Conservation (phyloP, 2,329 filamentous ascomycete genomes). For the Mollisiaceae sp. region DNA sequence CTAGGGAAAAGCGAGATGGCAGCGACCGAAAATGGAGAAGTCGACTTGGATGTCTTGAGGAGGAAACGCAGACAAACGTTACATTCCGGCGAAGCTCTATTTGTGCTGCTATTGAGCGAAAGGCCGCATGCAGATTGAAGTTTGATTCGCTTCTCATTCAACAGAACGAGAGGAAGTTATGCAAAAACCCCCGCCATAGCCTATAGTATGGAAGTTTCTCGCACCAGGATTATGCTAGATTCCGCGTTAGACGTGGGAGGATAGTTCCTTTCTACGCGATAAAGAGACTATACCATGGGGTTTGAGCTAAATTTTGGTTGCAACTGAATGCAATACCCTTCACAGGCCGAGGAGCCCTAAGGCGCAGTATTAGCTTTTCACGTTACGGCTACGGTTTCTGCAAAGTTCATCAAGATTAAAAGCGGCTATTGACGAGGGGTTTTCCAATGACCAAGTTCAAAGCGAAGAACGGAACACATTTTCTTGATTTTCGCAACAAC, state of each 20-base stretch:
- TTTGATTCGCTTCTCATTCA: slow-evolving; percentile 24
- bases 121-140: slow-evolving; percentile 16
- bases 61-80: slow-evolving; percentile 10
- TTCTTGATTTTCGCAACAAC: too few relatives aligned
- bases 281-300: not conserved
- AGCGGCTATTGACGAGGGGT: too few relatives aligned
- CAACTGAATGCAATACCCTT: not conserved
- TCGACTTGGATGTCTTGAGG: slow-evolving; percentile 9
- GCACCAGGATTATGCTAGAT: slow-evolving; percentile 12
- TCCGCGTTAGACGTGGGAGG: slow-evolving; percentile 14
- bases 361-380: too few relatives aligned
- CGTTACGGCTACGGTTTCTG: too few relatives aligned
- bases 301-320: not conserved
- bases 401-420: too few relatives aligned
- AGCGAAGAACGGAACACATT: too few relatives aligned
- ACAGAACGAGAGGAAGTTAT: slow-evolving; percentile 22
- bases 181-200: slow-evolving; percentile 15
- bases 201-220: slow-evolving; percentile 13
- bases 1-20: slow-evolving; percentile 18
- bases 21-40: slow-evolving; percentile 20
- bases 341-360: too few relatives aligned
- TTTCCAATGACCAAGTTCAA: too few relatives aligned
- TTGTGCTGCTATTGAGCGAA: slow-evolving; percentile 26
- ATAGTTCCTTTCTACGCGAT: not conserved
- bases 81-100: slow-evolving; percentile 20